A percentile compares a stretch with the other conserved stretches of the same genome.
phyloP scores from a whole-genome alignment of 1,284 basidiomycete genomes.

The Ceratobasidium theobromae region DNA sequence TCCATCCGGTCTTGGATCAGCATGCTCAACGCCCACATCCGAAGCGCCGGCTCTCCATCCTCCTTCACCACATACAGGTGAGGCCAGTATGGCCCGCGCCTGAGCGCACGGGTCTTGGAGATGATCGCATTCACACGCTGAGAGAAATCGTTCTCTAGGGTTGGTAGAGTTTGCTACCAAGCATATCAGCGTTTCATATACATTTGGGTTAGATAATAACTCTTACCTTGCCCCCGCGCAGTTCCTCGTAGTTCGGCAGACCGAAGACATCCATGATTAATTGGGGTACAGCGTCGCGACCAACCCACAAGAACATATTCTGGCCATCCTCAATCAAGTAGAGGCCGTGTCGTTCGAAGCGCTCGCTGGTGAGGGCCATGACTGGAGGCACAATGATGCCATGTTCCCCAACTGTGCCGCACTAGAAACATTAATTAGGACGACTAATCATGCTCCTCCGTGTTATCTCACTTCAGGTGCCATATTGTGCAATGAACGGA shows the following conservation, averaged over 20 bases:
- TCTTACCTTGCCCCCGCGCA: slow-evolving; percentile 88
- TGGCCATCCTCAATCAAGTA: slow-evolving; percentile 98
- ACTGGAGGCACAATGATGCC: slow-evolving; percentile 82
- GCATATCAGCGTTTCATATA: slow-evolving; percentile 38
- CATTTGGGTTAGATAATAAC: background rate
- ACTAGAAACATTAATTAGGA: slow-evolving; percentile 31
- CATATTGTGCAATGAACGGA: slow-evolving; percentile 99
- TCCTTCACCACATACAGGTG: slow-evolving; percentile 98
- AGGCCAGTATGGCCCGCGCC: slow-evolving; percentile 87
- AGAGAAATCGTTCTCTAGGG: slow-evolving; percentile 90
- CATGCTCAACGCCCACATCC: slow-evolving; percentile 92
- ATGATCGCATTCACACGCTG: slow-evolving; percentile 92
- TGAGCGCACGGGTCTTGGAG: slow-evolving; percentile 88
- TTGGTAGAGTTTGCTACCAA: slow-evolving; percentile 75
- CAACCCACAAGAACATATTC: slow-evolving; percentile 97
- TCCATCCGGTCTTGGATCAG: slow-evolving; percentile 97
- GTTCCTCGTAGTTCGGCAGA: slow-evolving; percentile 80
- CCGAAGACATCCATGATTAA: slow-evolving; percentile 94
- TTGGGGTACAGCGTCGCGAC: slow-evolving; percentile 93
- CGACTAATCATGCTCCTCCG: background rate
- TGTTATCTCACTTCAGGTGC: slow-evolving; percentile 66
- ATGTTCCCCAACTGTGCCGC: slow-evolving; percentile 74
- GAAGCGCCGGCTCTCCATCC: slow-evolving; percentile 91
- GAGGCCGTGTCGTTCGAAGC: slow-evolving; percentile 91
- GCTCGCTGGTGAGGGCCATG: slow-evolving; percentile 91